Base-by-base conservation (phyloP, 2,329 filamentous ascomycete genomes). In the Alternaria ethzedia region DNA sequence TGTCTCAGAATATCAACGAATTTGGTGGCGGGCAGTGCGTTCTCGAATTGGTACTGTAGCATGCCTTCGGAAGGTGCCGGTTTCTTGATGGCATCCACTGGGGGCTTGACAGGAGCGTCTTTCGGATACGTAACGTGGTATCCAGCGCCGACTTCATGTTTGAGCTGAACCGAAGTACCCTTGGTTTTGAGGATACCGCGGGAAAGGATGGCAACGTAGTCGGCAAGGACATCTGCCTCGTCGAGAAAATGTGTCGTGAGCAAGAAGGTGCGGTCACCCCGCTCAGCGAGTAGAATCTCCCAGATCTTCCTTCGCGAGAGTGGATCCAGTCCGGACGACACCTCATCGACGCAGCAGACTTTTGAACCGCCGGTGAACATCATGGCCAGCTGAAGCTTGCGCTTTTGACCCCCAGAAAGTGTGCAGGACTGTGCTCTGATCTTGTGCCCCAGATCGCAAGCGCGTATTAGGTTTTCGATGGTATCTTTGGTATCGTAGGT, bases 231-330 rank as follows among this genome's bases (percentile, higher is more conserved):
- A 75, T 97, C 94, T 0, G 94, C 95, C 79, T 97, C 95, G 73
- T 97, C 95, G 9, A 97, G 85, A 78, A 97, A 97, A 78, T 97
- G 95, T 0, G 94, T 97, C 0, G 94, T 97, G 61, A 97, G 80
- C 45, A 97, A 88, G 71, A 97, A 91, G 0, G 94, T 97, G 45
- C 94, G 85, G 63, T 86, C 86, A 20, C 93, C 94, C 61, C 94
- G 88, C 79, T 97, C 94, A 2, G 91, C 91, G 12, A 97, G 84
- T 21, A 97, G 83, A 63, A 97, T 97, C 70, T 97, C 93, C 94
- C 94, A 97, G 23, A 97, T 92, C 81, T 97, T 97, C 26, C 94
- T 85, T 58, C 95, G 86, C 20, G 91, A 94, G 1, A 97, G 83
- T 0, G 95, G 94, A 75, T 97, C 94, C 20, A 97, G 85, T 13